Conservation (phyloP, 768 basidiomycete genomes). For the Lactifluus subvellereus region DNA sequence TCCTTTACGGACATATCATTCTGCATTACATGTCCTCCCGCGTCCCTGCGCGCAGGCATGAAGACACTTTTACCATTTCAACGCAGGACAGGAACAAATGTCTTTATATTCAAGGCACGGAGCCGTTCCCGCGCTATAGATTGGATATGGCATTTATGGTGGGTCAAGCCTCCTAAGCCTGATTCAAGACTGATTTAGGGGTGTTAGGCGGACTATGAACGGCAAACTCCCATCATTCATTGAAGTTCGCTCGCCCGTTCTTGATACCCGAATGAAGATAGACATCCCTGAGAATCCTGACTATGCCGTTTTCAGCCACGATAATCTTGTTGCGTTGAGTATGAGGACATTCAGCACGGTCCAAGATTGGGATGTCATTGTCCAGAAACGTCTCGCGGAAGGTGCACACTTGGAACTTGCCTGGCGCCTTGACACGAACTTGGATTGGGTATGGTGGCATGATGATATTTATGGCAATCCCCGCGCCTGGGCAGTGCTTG, state of each 20-base stretch:
- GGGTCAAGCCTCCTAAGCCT: neutral
- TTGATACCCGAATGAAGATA: constrained; percentile 64
- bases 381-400: constrained; percentile 46
- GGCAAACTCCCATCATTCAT: constrained; percentile 63
- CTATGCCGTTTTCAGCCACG: constrained; percentile 47
- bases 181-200: neutral
- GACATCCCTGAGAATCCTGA: constrained; percentile 44
- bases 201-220: constrained; percentile 60
- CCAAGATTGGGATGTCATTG: constrained; percentile 55
- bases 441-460: constrained; percentile 88
- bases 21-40: constrained; percentile 62
- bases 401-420: constrained; percentile 66
- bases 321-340: constrained; percentile 60
- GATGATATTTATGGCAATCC: constrained; percentile 54
- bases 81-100: constrained; percentile 62
- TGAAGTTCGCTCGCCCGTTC: constrained; percentile 62
- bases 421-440: constrained; percentile 65
- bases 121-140: constrained; percentile 74
- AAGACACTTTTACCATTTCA: constrained; percentile 47
- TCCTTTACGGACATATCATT: constrained; percentile 85
- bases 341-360: constrained; percentile 48
- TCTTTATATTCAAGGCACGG: constrained; percentile 82
- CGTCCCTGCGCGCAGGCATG: constrained; percentile 36
- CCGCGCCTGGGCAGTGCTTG: constrained; percentile 69
- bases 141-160: constrained; percentile 91